Evolutionary conservation across 495 filamentous ascomycete genomes (phyloP).

Genomic region (Neurospora sp.): DNA sequence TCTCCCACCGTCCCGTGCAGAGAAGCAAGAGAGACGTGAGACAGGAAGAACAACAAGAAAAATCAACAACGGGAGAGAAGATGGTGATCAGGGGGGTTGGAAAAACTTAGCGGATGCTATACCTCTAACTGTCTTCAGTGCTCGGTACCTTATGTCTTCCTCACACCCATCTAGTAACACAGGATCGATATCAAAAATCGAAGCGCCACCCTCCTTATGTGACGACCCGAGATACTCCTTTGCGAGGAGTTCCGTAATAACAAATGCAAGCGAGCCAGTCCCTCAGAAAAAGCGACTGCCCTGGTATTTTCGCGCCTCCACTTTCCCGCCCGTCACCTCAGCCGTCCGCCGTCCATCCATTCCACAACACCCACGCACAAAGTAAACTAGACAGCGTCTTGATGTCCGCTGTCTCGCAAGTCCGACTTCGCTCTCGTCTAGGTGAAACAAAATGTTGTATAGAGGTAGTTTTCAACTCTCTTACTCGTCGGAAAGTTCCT

Average conservation of each 20-base stretch:
- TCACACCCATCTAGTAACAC: not conserved
- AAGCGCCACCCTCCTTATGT: not conserved
- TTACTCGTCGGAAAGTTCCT: constrained; percentile 19
- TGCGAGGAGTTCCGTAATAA: not conserved
- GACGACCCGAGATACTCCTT: not conserved
- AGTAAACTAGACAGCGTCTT: not conserved
- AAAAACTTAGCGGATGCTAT: not conserved
- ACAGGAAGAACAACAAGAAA: not conserved
- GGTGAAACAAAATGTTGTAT: not conserved
- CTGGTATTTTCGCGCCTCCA: not conserved
- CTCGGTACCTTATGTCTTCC: not conserved
- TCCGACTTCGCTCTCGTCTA: not conserved
- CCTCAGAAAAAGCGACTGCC: not conserved
- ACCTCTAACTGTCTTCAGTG: not conserved
- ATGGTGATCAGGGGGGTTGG: not conserved
- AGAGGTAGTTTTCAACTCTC: not conserved
- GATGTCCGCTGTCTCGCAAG: not conserved
- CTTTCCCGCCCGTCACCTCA: not conserved
- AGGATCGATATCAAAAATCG: not conserved
- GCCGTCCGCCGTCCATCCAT: not conserved
- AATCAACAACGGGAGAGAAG: not conserved
- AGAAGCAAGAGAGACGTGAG: not conserved
- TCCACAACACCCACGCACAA: not conserved
- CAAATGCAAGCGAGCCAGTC: not conserved
- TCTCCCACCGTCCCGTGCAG: not conserved